phyloP scores from a whole-genome alignment of 768 basidiomycete genomes.

The Lentinula edodes region DNA sequence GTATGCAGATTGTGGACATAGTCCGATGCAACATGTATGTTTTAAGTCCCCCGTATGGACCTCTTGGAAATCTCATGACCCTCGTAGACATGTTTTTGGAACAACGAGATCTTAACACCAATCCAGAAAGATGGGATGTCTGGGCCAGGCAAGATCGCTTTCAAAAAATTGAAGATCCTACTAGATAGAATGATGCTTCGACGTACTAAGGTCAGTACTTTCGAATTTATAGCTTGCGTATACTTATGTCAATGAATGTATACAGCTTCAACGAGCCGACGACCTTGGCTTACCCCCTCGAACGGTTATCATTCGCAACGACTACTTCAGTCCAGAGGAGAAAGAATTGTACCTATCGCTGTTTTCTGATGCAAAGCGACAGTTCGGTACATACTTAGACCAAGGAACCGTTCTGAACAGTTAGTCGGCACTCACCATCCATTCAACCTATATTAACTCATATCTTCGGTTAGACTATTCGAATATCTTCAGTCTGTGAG shows the following conservation, averaged over 20 bases:
- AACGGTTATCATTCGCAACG: slow-evolving; percentile 80
- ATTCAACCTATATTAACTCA: neutral
- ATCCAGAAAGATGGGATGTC: slow-evolving; percentile 88
- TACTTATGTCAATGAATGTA: neutral
- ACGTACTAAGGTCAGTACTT: slow-evolving; percentile 61
- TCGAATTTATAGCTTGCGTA: neutral
- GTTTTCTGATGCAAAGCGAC: slow-evolving; percentile 88
- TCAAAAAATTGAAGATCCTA: slow-evolving; percentile 87
- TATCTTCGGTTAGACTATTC: slow-evolving; percentile 64
- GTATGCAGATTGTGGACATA: slow-evolving; percentile 69
- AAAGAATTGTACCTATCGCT: slow-evolving; percentile 90
- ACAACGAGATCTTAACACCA: slow-evolving; percentile 92
- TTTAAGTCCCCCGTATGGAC: slow-evolving; percentile 2
- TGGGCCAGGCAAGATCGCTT: slow-evolving; percentile 75
- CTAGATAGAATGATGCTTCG: slow-evolving; percentile 96
- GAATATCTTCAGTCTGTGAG: slow-evolving; percentile 80
- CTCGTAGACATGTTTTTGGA: slow-evolving; percentile 88
- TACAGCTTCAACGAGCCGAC: slow-evolving; percentile 87
- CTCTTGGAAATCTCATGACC: neutral
- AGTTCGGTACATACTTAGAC: slow-evolving; percentile 87
- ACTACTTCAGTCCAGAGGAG: slow-evolving; percentile 95
- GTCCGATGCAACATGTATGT: slow-evolving; percentile 72
- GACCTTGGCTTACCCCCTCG: slow-evolving; percentile 94
- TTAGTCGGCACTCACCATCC: slow-evolving; percentile 31
- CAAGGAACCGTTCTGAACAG: slow-evolving; percentile 91